Evolutionary conservation across 306 rosid species (phyloP), one percentile per base, ranked within the genome.

Genomic region (Acacia melanoxylon): DNA sequence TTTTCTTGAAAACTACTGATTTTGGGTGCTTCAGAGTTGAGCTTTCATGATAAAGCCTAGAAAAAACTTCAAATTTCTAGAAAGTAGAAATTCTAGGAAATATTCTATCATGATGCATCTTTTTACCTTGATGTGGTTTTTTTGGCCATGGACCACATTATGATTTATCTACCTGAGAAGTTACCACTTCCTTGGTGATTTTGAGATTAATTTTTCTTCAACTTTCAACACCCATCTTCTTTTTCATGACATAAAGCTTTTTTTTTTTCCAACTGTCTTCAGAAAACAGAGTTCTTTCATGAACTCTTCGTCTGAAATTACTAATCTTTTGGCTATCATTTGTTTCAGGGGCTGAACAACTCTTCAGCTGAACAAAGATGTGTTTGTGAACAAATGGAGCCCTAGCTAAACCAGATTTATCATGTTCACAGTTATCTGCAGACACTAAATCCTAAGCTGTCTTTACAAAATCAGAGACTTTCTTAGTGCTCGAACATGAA

Each of bases 401-500:
- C 76, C 42, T 66, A n/a, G 42, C 78, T 78, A 48, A 72, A 46
- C 17, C 40, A 62, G 83, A 56, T 63, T 52, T 58, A 72, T 25
- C 59, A 14, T 40, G 25, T 62, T 35, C 31, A 37, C 49, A 77
- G 72, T 83, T 52, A 25, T 41, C 37, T 25, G 62, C 58, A 48
- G 25, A 66, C 35, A 81, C 29, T 84, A 74, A 48, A 66, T 79
- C 22, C 54, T 74, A 58, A 29, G 52, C 78, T 66, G 72, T 62
- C 78, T 45, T 27, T 20, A 54, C 52, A 42, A 70, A 63, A 77
- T 24, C 65, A 84, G 65, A 75, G 22, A 46, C n/a, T 37, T 42
- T 22, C 48, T 19, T 77, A 2, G 22, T 33, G n/a, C 3, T 6
- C 29, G 15, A 89, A 25, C 27, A 94, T 91, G 98, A 91, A 63